Conservation (phyloP, 495 filamentous ascomycete species). For the Xylaria venustula region DNA sequence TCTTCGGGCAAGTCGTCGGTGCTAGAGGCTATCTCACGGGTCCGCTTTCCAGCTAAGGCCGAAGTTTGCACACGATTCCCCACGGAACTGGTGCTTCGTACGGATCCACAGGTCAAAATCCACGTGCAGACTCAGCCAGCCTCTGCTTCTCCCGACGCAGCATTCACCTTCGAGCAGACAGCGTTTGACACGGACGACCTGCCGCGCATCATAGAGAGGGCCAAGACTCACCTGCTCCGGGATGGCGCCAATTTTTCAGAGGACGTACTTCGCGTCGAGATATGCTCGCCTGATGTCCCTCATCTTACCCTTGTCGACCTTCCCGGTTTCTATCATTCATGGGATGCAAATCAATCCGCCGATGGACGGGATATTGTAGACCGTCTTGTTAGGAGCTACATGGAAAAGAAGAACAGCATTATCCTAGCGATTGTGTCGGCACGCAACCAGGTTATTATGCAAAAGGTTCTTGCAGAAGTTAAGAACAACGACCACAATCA, state of each 20-base stretch:
- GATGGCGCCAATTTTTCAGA: conserved; percentile 45
- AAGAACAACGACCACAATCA: conserved; percentile 42
- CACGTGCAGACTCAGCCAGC: conserved; percentile 29
- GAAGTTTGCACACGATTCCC: conserved; percentile 68
- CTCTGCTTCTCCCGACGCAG: conserved; percentile 22
- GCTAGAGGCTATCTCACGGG: conserved; percentile 68
- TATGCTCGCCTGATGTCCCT: conserved; percentile 55
- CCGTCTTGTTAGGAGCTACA: conserved; percentile 57
- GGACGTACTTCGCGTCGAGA: conserved; percentile 64
- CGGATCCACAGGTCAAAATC: conserved; percentile 19
- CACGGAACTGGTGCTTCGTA: conserved; percentile 59
- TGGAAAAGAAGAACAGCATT: conserved; percentile 54
- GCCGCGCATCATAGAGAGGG: conserved; percentile 42
- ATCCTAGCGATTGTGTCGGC: conserved; percentile 59
- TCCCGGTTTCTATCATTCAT: conserved; percentile 57
- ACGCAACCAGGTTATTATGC: conserved; percentile 47
- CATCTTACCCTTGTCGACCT: conserved; percentile 69
- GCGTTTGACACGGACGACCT: conserved; percentile 37
- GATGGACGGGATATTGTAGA: conserved; percentile 48
- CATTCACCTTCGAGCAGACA: conserved; percentile 27
- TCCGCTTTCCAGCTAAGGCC: conserved; percentile 65
- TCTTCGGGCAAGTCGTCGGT: conserved; percentile 74
- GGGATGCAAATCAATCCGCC: conserved; percentile 40
- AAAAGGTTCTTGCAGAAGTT: conserved; percentile 46
- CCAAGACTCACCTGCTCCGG: conserved; percentile 36